phyloP scores from a whole-genome alignment of 306 rosid species.

The Pterocarpus macrocarpus region DNA sequence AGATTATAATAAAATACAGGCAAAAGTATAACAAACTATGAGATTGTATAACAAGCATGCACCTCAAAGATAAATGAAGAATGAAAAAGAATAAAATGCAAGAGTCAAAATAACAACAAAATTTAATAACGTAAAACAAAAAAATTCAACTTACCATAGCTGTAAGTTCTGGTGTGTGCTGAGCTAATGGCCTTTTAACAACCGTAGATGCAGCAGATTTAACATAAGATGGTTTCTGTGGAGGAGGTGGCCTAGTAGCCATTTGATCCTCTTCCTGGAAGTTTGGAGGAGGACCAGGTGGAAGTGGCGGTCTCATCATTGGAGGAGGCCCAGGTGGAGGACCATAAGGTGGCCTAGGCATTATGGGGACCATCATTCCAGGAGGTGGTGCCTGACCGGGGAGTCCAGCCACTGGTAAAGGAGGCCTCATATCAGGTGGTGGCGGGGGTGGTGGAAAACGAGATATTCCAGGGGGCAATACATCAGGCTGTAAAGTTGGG shows the following conservation, averaged over 20 bases:
- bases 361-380: conserved; percentile 87
- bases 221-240: conserved; percentile 89
- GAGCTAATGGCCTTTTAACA: conserved; percentile 96
- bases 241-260: conserved; percentile 52
- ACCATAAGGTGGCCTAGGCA: conserved; percentile 93
- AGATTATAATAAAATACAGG: background rate
- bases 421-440: conserved; percentile 86
- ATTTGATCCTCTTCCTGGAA: conserved; percentile 75
- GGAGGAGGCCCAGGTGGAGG: conserved; percentile 98
- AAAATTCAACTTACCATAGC: conserved; percentile 80
- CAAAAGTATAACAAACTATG: background rate
- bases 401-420: conserved; percentile 73
- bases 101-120: conserved; percentile 9
- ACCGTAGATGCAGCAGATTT: conserved; percentile 99
- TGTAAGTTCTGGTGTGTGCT: conserved; percentile 99
- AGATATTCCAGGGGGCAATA: conserved; percentile 91
- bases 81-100: conserved; percentile 24
- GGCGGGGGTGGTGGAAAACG: conserved; percentile 90
- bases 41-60: background rate
- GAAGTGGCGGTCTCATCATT: conserved; percentile 99
- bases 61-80: conserved; percentile 14
- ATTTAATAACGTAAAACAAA: background rate
- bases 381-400: conserved; percentile 76
- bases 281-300: conserved; percentile 98
- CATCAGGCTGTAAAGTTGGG: conserved; percentile 75